phyloP scores from a whole-genome alignment of 2,329 filamentous ascomycete species.

The Niveomyces coronatus region DNA sequence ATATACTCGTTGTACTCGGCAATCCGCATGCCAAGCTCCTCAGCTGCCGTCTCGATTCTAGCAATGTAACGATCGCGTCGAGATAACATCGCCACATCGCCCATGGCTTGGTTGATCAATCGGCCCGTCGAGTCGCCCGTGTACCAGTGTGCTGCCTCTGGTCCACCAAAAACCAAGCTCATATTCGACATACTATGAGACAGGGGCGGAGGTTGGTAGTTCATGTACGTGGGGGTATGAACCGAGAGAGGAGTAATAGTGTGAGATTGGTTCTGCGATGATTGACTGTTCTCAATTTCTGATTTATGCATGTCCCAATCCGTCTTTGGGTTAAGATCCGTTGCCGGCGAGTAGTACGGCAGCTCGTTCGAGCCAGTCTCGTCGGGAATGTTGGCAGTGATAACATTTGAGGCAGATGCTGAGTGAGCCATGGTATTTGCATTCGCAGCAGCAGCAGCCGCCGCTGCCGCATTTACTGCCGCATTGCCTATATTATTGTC shows the following conservation, averaged over 20 bases:
- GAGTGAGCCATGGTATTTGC: too few relatives aligned
- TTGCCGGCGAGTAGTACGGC: not conserved
- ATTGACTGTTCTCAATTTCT: not conserved
- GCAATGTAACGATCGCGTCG: constrained; percentile 36
- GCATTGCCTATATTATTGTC: not conserved
- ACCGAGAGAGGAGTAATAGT: not conserved
- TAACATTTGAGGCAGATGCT: too few relatives aligned
- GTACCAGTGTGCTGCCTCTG: constrained; percentile 27
- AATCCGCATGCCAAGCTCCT: constrained; percentile 43
- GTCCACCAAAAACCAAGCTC: constrained; percentile 10
- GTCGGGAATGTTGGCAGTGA: too few relatives aligned
- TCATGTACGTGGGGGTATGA: not conserved
- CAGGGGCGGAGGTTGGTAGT: constrained; percentile 15
- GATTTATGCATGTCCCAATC: not conserved
- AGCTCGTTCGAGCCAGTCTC: not conserved
- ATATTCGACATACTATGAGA: constrained; percentile 5
- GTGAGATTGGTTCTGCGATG: not conserved
- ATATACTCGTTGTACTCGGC: constrained; percentile 39
- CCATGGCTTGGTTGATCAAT: constrained; percentile 30
- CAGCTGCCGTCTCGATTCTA: constrained; percentile 42
- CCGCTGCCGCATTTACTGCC: too few relatives aligned
- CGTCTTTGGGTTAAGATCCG: not conserved
- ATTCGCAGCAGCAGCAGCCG: too few relatives aligned
- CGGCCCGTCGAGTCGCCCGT: constrained; percentile 14
- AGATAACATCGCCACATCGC: constrained; percentile 33